These are phyloP conservation scores for Vigna angularis DNA, from an alignment of 306 rosid genomes.

Conservation along the genomic window DNA sequence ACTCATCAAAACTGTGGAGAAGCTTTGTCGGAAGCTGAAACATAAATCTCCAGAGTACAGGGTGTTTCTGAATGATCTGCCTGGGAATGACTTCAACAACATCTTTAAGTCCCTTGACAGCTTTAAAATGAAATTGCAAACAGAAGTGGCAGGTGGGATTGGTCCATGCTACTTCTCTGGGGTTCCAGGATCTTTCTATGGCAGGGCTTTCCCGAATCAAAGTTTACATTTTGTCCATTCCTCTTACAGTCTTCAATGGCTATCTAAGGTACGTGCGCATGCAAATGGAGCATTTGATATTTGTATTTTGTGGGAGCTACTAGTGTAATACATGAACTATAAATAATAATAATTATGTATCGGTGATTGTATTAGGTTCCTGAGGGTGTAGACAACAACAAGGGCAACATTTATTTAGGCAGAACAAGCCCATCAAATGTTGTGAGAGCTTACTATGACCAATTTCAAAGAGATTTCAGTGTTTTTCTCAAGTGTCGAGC, in stretches of 20 bases:
- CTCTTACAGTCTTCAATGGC: conserved; percentile 60
- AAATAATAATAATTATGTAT: background rate
- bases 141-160: conserved; percentile 7
- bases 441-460: conserved; percentile 46
- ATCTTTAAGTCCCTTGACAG: conserved; percentile 54
- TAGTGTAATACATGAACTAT: too few species aligned
- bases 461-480: conserved; percentile 56
- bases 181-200: conserved; percentile 65
- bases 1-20: conserved; percentile 46
- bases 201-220: conserved; percentile 44
- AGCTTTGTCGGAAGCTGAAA: conserved; percentile 36
- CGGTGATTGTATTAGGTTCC: conserved; percentile 54
- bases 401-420: conserved; percentile 52
- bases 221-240: conserved; percentile 62
- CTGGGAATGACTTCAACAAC: conserved; percentile 58
- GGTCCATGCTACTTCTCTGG: conserved; percentile 60
- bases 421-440: conserved; percentile 53
- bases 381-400: conserved; percentile 49
- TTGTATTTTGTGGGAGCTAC: background rate
- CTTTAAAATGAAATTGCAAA: conserved; percentile 38
- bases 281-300: background rate
- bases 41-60: conserved; percentile 51
- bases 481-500: conserved; percentile 56
- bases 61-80: conserved; percentile 55
- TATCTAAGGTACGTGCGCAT: conserved; percentile 52